Percentiles rank a stretch among this genome's conserved stretches.
These are phyloP conservation scores for Penium margaritaceum DNA, from an alignment of 139 green algal genomes.

Conservation along the genomic window DNA sequence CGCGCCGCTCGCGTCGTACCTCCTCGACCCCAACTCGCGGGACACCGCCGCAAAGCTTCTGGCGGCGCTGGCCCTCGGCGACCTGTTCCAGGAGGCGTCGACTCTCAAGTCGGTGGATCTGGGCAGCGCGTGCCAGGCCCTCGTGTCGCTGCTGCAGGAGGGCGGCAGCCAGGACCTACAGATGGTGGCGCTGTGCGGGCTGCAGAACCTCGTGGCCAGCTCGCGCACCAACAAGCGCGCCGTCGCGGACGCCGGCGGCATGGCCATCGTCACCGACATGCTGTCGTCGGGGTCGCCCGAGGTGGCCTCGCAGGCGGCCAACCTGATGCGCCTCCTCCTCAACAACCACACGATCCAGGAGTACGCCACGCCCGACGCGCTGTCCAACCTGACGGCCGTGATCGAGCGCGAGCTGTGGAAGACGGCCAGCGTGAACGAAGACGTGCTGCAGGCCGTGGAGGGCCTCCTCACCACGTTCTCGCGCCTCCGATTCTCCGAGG, in stretches of 20 bases:
- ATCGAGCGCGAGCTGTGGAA: slow-evolving; percentile 29
- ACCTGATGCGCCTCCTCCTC: slow-evolving; percentile 21
- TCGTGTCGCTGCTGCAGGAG: slow-evolving; percentile 31
- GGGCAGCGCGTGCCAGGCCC: slow-evolving; percentile 7
- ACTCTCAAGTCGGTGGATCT: slow-evolving; percentile 1
- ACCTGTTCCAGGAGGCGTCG: slow-evolving; percentile 24
- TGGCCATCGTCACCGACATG: slow-evolving; percentile 19
- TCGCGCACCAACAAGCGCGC: slow-evolving; percentile 31
- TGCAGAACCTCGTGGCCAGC: slow-evolving; percentile 22
- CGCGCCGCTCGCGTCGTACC: slow-evolving; percentile 25
- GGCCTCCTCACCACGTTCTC: slow-evolving; percentile 15
- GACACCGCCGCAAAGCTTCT: slow-evolving; percentile 21
- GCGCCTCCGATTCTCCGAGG: slow-evolving; percentile 7
- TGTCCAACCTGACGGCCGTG: slow-evolving; percentile 6
- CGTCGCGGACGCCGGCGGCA: slow-evolving; percentile 22
- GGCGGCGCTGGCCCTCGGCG: slow-evolving; percentile 16
- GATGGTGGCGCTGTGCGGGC: slow-evolving; percentile 33
- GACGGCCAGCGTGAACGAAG: slow-evolving; percentile 4
- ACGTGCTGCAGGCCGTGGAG: slow-evolving; percentile 21
- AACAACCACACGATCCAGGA: slow-evolving; percentile 27
- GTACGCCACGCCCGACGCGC: slow-evolving; percentile 21
- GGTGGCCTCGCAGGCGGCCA: neutral
- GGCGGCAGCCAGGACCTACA: slow-evolving; percentile 27
- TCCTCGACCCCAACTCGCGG: slow-evolving; percentile 28
- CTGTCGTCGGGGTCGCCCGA: slow-evolving; percentile 8